Evolutionary conservation across 1,139 yeast species (phyloP), one percentile per base, ranked within the genome.

Genomic region (Geotrichum carabidarum): DNA sequence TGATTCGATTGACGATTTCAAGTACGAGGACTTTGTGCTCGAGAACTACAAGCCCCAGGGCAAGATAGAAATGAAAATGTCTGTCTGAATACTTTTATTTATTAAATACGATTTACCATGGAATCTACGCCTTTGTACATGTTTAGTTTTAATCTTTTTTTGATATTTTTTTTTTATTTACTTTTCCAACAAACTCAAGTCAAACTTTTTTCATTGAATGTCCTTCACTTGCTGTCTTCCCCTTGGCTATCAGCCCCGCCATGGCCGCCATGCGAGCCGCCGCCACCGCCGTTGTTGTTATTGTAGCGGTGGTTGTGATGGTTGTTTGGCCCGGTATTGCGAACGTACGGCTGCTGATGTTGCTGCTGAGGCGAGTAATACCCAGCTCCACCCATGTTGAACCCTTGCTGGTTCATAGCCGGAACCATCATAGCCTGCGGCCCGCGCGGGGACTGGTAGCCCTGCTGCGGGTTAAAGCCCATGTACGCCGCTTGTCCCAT

Each of bases 1-100:
- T 18, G 76, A 75, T 27, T 71, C 78, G 57, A 93, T 93, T 58
- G 98, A 91, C 68, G 97, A 88, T 65, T 93, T 93, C 74, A 80
- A 76, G 62, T 86, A 75, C 63, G 97, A 90, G 57, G 99, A 93
- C 70, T 90, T 93, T 65, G 85, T 83, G 64, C 82, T 93, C 46
- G 74, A 75, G 2, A 88, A 81, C 54, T 93, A 93, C 69, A 76
- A 86, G 56, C 97, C 97, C 1, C 84, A 89, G 67, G 79, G 82
- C 4, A 82, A 83, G 57, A 91, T 93, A 62, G 88, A 86, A 63
- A 93, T 93, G 99, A 80, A 88, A 72, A 79, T 83, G 85, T 78
- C 85, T 60, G 84, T 82, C 56, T 76, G 67, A 51, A 8, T 12
- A 31, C 15, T 18, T 17, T n/a, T 34, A 15, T 32, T 32, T 44